A percentile compares a stretch with the other conserved stretches of the same genome.
Evolutionary conservation across 495 filamentous ascomycete species (phyloP).

Genomic region (Trichoderma gamsii): DNA sequence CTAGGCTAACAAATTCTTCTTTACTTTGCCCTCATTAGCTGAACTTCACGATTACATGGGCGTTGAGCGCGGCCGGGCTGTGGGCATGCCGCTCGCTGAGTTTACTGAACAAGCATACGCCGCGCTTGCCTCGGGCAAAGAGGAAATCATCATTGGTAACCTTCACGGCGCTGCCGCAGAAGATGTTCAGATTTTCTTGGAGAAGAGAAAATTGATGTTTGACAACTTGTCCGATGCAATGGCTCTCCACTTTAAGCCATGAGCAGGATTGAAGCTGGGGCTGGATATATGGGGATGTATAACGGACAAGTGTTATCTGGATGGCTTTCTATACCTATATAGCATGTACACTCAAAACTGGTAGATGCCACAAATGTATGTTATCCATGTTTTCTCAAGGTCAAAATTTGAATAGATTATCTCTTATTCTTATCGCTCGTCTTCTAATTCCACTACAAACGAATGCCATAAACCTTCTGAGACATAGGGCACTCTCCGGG

Average conservation of each 20-base stretch:
- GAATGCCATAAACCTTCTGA: not conserved
- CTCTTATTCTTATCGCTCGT: too few species aligned
- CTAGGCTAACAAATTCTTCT: not conserved
- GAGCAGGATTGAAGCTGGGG: not conserved
- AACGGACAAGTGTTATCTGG: too few species aligned
- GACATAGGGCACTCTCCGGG: not conserved
- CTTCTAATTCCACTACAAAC: too few species aligned
- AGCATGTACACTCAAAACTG: too few species aligned
- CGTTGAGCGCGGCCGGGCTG: slow-evolving; percentile 26
- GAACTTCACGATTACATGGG: slow-evolving; percentile 50
- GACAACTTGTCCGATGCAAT: not conserved
- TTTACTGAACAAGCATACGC: slow-evolving; percentile 54
- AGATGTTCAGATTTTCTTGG: not conserved
- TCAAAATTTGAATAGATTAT: too few species aligned
- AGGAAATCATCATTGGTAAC: slow-evolving; percentile 31
- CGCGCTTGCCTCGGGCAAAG: slow-evolving; percentile 47
- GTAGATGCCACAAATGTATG: too few species aligned
- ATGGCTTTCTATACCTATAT: too few species aligned
- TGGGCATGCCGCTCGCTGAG: slow-evolving; percentile 56
- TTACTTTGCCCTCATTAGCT: slow-evolving; percentile 16
- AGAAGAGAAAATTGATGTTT: not conserved
- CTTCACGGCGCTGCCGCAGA: not conserved
- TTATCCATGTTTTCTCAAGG: too few species aligned
- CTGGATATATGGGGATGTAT: not conserved
- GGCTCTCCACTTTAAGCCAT: not conserved